These are phyloP conservation scores for Dalbergia cochinchinensis DNA, from an alignment of 306 rosid species.

Conservation along the genomic window DNA sequence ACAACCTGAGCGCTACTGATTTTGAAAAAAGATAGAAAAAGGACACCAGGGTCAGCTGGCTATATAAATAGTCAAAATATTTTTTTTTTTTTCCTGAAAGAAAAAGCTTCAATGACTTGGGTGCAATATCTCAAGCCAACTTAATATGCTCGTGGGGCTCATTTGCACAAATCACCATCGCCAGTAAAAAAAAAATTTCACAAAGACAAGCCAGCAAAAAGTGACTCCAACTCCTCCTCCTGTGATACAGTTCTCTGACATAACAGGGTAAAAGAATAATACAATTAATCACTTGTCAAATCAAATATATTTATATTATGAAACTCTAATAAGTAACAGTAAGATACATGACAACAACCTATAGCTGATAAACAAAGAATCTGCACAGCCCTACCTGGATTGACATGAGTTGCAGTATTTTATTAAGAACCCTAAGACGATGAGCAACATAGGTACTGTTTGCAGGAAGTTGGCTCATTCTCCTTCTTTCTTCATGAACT, in stretches of 20 bases:
- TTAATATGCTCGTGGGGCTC: conserved; percentile 15
- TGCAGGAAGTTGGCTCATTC: conserved; percentile 69
- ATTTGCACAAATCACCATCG: conserved; percentile 37
- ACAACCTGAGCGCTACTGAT: too few relatives aligned
- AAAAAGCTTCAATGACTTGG: not conserved
- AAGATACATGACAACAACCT: conserved; percentile 10
- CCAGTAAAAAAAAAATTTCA: conserved; percentile 49
- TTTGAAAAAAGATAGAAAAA: too few relatives aligned
- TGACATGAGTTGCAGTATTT: conserved; percentile 77
- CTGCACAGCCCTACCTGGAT: conserved; percentile 60
- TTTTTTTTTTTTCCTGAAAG: too few relatives aligned
- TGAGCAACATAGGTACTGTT: conserved; percentile 73
- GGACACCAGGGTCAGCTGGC: too few relatives aligned
- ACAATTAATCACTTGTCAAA: conserved; percentile 23
- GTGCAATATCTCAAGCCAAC: conserved; percentile 17
- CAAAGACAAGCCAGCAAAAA: conserved; percentile 83
- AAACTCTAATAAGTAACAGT: conserved; percentile 3
- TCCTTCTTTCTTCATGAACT: conserved; percentile 68
- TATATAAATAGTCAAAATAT: too few relatives aligned
- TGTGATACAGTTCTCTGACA: conserved; percentile 77
- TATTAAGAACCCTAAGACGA: conserved; percentile 82
- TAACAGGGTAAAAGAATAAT: conserved; percentile 25
- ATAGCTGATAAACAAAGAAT: conserved; percentile 8
- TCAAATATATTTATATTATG: not conserved
- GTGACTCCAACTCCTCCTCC: conserved; percentile 83